Evolutionary conservation across 768 basidiomycete genomes (phyloP).

Genomic region (Clathrus columnatus): DNA sequence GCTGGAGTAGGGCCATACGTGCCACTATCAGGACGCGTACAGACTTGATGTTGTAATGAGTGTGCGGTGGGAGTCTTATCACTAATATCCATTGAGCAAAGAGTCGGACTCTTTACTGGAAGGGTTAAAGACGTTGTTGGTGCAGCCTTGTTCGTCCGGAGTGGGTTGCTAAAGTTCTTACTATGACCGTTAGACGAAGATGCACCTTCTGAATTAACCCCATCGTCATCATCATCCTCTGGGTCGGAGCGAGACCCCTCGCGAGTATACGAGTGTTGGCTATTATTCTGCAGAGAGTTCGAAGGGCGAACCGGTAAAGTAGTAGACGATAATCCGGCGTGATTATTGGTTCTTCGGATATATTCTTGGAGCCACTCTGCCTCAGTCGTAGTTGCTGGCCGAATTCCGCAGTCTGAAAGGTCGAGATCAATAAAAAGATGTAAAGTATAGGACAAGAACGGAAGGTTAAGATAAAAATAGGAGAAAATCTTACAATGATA

Average conservation of each 20-base stretch:
- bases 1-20: slow-evolving; percentile 56
- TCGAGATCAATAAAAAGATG: slow-evolving; percentile 15
- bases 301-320: slow-evolving; percentile 12
- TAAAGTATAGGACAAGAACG: slow-evolving; percentile 20
- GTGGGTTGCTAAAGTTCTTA: slow-evolving; percentile 26
- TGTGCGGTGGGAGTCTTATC: slow-evolving; percentile 85
- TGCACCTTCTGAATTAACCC: slow-evolving; percentile 52
- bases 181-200: slow-evolving; percentile 48
- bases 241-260: slow-evolving; percentile 54
- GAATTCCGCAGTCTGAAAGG: slow-evolving; percentile 77
- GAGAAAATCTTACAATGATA: slow-evolving; percentile 68
- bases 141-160: neutral
- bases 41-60: slow-evolving; percentile 67
- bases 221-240: slow-evolving; percentile 82
- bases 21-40: slow-evolving; percentile 29
- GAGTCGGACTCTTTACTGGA: slow-evolving; percentile 44
- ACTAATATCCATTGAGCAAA: slow-evolving; percentile 56
- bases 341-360: slow-evolving; percentile 85
- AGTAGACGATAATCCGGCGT: slow-evolving; percentile 37
- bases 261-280: slow-evolving; percentile 59
- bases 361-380: slow-evolving; percentile 90
- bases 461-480: slow-evolving; percentile 21
- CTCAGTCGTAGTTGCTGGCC: slow-evolving; percentile 84
- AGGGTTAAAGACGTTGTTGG: slow-evolving; percentile 50
- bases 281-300: slow-evolving; percentile 6